A percentile compares a stretch with the other conserved stretches of the same genome.
phyloP scores from a whole-genome alignment of 164 flowering plant species.

The Cinnamomum chago region DNA sequence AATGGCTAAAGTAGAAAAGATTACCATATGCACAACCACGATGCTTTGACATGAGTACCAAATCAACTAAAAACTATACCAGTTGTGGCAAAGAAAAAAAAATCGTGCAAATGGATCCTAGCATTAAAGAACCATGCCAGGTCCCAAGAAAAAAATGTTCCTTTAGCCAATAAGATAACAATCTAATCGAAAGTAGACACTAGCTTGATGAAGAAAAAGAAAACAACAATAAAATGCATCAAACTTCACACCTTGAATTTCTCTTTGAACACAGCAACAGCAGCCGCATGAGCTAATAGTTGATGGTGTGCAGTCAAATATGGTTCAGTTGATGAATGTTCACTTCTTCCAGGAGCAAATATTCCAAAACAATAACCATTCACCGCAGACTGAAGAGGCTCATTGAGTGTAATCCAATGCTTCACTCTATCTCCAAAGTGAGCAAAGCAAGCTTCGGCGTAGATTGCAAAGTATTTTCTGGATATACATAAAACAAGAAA shows the following conservation, averaged over 20 bases:
- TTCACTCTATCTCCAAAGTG: slow-evolving; percentile 92
- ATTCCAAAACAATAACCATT: slow-evolving; percentile 69
- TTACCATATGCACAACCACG: not conserved
- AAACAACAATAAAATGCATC: not conserved
- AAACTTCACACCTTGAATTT: slow-evolving; percentile 60
- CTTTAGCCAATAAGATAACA: not conserved
- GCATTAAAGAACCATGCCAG: not conserved
- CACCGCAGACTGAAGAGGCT: slow-evolving; percentile 83
- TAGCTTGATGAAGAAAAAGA: not conserved
- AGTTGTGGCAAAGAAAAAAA: no score
- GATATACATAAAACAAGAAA: slow-evolving; percentile 16
- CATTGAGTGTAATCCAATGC: slow-evolving; percentile 83
- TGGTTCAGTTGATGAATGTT: slow-evolving; percentile 55
- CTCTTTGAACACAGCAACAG: slow-evolving; percentile 60
- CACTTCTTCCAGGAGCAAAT: slow-evolving; percentile 86
- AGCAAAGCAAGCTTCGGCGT: slow-evolving; percentile 89
- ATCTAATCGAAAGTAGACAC: not conserved
- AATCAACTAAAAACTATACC: not conserved
- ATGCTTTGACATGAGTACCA: not conserved
- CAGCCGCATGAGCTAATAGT: slow-evolving; percentile 81
- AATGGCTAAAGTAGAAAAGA: not conserved
- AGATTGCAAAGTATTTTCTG: slow-evolving; percentile 75
- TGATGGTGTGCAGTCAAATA: slow-evolving; percentile 83
- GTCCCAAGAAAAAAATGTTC: not conserved
- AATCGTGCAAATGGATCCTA: not conserved